Conservation (phyloP, 1,139 yeast species). For the Debaryomyces subglobosus region DNA sequence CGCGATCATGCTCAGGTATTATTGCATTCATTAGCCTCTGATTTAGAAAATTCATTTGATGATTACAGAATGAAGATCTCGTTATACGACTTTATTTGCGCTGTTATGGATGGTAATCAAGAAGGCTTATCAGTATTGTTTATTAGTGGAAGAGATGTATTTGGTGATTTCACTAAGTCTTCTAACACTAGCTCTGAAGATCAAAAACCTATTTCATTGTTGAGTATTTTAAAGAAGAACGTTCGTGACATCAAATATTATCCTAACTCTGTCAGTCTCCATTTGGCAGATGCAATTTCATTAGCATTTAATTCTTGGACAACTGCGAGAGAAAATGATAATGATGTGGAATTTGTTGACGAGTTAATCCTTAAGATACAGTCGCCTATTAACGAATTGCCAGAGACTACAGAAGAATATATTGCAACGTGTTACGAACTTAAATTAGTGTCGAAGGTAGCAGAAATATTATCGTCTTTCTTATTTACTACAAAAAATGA, state of each 20-base stretch:
- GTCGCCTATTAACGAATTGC: slow-evolving; percentile 21
- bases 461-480: slow-evolving; percentile 75
- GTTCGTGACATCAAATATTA: slow-evolving; percentile 53
- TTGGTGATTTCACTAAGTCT: slow-evolving; percentile 33
- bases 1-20: slow-evolving; percentile 61
- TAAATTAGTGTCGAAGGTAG: slow-evolving; percentile 64
- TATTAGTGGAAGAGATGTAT: slow-evolving; percentile 68
- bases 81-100: slow-evolving; percentile 72
- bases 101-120: slow-evolving; percentile 77
- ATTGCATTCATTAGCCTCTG: slow-evolving; percentile 58
- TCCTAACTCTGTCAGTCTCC: slow-evolving; percentile 61
- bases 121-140: slow-evolving; percentile 84
- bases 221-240: slow-evolving; percentile 62
- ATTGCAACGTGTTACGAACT: slow-evolving; percentile 57
- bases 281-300: slow-evolving; percentile 66
- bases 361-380: slow-evolving; percentile 48
- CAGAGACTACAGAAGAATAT: slow-evolving; percentile 26
- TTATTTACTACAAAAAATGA: slow-evolving; percentile 61
- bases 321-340: slow-evolving; percentile 51
- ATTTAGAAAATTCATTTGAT: slow-evolving; percentile 63
- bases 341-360: slow-evolving; percentile 54
- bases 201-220: slow-evolving; percentile 41
- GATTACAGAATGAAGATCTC: slow-evolving; percentile 57
- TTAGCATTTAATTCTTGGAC: slow-evolving; percentile 73
- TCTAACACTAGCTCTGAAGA: slow-evolving; percentile 22